Conservation (phyloP, 2,329 filamentous ascomycete species). For the Xenoacremonium recifei region DNA sequence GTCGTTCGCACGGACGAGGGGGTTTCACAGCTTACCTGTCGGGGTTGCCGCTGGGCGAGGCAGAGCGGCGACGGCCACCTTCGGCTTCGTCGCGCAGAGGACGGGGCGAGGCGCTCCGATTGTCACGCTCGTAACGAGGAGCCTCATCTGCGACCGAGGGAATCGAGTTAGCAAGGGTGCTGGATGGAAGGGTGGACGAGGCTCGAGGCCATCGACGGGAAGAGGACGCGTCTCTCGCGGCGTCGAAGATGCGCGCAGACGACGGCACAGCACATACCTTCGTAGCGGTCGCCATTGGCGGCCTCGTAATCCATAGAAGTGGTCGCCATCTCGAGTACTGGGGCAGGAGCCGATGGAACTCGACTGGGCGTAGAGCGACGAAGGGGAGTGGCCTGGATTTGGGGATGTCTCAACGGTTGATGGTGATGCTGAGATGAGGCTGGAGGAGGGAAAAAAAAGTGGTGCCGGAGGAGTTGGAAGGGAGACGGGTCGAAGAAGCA, state of each 20-base stretch:
- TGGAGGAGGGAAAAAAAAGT: slow-evolving; percentile 23
- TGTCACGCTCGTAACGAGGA: slow-evolving; percentile 65
- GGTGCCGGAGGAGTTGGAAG: slow-evolving; percentile 14
- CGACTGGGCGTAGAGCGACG: slow-evolving; percentile 14
- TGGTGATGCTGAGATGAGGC: slow-evolving; percentile 21
- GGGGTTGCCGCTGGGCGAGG: slow-evolving; percentile 54
- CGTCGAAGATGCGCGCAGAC: slow-evolving; percentile 19
- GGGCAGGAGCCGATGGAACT: slow-evolving; percentile 13
- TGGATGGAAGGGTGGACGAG: background rate
- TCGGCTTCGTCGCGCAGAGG: slow-evolving; percentile 60
- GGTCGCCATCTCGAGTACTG: slow-evolving; percentile 51
- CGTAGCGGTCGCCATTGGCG: slow-evolving; percentile 64
- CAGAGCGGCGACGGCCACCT: slow-evolving; percentile 59
- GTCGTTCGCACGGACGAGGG: too few species aligned
- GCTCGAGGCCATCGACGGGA: too few species aligned
- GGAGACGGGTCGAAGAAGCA: slow-evolving; percentile 15
- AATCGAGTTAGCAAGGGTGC: slow-evolving; percentile 12
- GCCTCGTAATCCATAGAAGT: slow-evolving; percentile 71
- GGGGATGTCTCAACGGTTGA: slow-evolving; percentile 23
- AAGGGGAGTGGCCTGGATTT: slow-evolving; percentile 14
- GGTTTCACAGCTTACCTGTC: slow-evolving; percentile 24
- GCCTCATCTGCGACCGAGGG: slow-evolving; percentile 50
- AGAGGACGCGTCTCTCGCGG: slow-evolving; percentile 16
- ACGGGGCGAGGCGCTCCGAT: slow-evolving; percentile 65
- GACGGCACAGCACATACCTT: too few species aligned